Percentiles rank a stretch among this genome's conserved stretches.
phyloP scores from a whole-genome alignment of 768 basidiomycete genomes.

The Russula virescens region DNA sequence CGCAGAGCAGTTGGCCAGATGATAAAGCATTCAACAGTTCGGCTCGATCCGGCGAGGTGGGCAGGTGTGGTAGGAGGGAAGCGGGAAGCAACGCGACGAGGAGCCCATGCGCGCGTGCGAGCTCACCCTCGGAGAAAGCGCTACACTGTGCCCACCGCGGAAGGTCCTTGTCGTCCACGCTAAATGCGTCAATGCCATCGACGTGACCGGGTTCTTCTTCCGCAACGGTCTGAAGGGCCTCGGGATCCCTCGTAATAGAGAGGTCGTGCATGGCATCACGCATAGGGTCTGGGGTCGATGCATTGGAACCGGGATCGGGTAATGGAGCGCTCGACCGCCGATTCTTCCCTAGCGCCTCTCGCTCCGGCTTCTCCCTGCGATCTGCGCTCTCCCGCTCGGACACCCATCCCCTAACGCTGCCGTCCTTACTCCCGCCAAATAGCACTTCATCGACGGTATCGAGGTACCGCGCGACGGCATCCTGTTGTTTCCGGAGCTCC shows the following conservation, averaged over 20 bases:
- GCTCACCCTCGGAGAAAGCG: constrained; percentile 47
- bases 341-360: constrained; percentile 36
- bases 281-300: constrained; percentile 29
- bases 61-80: constrained; percentile 38
- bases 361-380: constrained; percentile 38
- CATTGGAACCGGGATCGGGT: constrained; percentile 31
- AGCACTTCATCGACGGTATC: constrained; percentile 77
- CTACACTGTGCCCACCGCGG: constrained; percentile 71
- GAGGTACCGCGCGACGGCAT: constrained; percentile 54
- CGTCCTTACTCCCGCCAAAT: constrained; percentile 52
- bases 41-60: constrained; percentile 30
- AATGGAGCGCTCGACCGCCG: constrained; percentile 44
- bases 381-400: constrained; percentile 41
- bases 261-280: constrained; percentile 48
- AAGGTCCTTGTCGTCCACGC: constrained; percentile 63
- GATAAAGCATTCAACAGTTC: constrained; percentile 52
- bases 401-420: constrained; percentile 44
- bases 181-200: constrained; percentile 19
- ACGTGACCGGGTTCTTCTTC: constrained; percentile 34
- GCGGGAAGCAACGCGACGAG: constrained; percentile 55
- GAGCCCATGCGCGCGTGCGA: constrained; percentile 61
- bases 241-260: constrained; percentile 49
- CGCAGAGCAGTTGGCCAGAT: constrained; percentile 76
- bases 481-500: constrained; percentile 52
- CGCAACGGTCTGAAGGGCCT: constrained; percentile 43